These are phyloP conservation scores for Penicillium digitatum DNA, from an alignment of 2,329 filamentous ascomycete genomes.

Conservation along the genomic window DNA sequence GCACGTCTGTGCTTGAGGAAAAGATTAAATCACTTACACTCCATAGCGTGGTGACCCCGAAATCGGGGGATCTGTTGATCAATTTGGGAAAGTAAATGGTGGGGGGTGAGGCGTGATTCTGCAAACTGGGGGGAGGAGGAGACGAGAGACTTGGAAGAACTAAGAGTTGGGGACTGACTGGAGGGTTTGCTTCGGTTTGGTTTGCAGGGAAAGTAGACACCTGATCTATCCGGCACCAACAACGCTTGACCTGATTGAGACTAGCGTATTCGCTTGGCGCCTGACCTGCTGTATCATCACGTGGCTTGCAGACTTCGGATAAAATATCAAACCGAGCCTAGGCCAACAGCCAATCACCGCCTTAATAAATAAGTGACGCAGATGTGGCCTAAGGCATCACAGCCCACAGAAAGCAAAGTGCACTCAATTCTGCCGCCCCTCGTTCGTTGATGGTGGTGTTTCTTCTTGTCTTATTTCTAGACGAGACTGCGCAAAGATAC, in stretches of 20 bases:
- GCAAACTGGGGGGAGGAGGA: slow-evolving; percentile 28
- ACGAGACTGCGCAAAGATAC: slow-evolving; percentile 22
- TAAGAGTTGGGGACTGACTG: slow-evolving; percentile 33
- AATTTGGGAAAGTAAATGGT: slow-evolving; percentile 34
- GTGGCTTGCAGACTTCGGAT: slow-evolving; percentile 4
- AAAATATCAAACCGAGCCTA: neutral
- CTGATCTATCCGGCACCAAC: slow-evolving; percentile 29
- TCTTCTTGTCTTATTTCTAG: slow-evolving; percentile 11
- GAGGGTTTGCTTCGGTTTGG: slow-evolving; percentile 23
- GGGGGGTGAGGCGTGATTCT: slow-evolving; percentile 22
- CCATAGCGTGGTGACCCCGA: slow-evolving; percentile 55
- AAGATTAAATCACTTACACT: slow-evolving; percentile 52
- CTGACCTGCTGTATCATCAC: slow-evolving; percentile 12
- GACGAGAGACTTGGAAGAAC: slow-evolving; percentile 36
- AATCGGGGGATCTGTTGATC: slow-evolving; percentile 30
- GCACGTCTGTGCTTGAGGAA: slow-evolving; percentile 27
- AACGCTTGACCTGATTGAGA: slow-evolving; percentile 6
- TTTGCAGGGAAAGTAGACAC: slow-evolving; percentile 13
- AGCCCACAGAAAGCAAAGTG: slow-evolving; percentile 26
- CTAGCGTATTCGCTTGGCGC: slow-evolving; percentile 23
- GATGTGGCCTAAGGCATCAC: slow-evolving; percentile 21
- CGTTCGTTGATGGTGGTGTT: slow-evolving; percentile 16
- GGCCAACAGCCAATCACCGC: slow-evolving; percentile 17
- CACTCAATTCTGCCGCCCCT: slow-evolving; percentile 21
- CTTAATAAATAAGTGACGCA: slow-evolving; percentile 18